These are phyloP conservation scores for Torrubiellomyces zombiae DNA, from an alignment of 2,329 filamentous ascomycete species.

Conservation along the genomic window DNA sequence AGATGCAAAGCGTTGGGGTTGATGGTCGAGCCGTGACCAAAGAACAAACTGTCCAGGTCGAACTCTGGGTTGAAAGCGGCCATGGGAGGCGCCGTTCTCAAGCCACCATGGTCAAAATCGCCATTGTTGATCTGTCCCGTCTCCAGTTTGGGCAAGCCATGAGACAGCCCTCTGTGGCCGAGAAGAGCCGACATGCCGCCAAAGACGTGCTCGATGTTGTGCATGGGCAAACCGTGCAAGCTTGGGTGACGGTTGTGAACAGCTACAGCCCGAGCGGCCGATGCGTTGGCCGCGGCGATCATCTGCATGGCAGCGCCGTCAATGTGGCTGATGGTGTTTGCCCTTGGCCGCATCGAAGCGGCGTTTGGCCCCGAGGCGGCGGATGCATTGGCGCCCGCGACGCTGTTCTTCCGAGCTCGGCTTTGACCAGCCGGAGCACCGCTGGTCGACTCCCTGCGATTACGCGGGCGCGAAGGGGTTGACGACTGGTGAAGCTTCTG, in stretches of 20 bases:
- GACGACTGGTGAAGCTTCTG: slow-evolving; percentile 95
- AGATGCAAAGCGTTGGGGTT: slow-evolving; percentile 69
- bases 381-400: slow-evolving; percentile 42
- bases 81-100: slow-evolving; percentile 62
- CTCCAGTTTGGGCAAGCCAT: slow-evolving; percentile 67
- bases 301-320: slow-evolving; percentile 63
- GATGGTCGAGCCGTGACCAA: slow-evolving; percentile 49
- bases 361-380: slow-evolving; percentile 26
- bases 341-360: slow-evolving; percentile 63
- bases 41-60: slow-evolving; percentile 37
- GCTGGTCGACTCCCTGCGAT: slow-evolving; percentile 77
- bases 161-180: slow-evolving; percentile 47
- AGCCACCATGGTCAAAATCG: slow-evolving; percentile 42
- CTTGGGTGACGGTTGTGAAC: slow-evolving; percentile 59
- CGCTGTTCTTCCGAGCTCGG: slow-evolving; percentile 82
- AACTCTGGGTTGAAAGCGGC: slow-evolving; percentile 44
- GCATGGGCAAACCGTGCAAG: slow-evolving; percentile 48
- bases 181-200: slow-evolving; percentile 55
- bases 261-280: slow-evolving; percentile 30
- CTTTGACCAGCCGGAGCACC: slow-evolving; percentile 49
- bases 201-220: slow-evolving; percentile 45
- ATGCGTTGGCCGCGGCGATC: slow-evolving; percentile 42
- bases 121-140: slow-evolving; percentile 52
- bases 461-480: slow-evolving; percentile 72
- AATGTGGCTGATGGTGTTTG: slow-evolving; percentile 92